Base-by-base conservation (phyloP, 768 basidiomycete genomes). In the Termitomyces sp. region DNA sequence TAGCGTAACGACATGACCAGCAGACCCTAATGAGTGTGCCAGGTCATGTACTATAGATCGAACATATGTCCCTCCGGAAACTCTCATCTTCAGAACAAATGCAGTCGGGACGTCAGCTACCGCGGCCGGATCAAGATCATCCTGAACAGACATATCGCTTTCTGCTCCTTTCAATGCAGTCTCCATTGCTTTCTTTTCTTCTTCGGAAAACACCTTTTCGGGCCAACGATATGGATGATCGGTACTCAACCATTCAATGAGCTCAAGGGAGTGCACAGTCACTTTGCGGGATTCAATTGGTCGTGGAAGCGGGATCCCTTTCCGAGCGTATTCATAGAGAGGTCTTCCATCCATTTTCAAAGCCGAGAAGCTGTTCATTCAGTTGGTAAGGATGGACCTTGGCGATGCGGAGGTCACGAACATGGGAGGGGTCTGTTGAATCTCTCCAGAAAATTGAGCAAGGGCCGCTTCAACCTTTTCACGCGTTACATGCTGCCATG, bases 301-400 rank as follows among this genome's bases (percentile, higher is more conserved):
- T 9, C 94, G 85, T 33, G 97, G 97, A 15, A 99, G 81, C 0
- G 95, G 92, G 43, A 87, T 90, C 8, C 90, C 90, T 66, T 87
- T 79, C 2, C 97, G 85, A 19, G 97, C 97, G 67, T 98, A 99
- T 64, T 98, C 95, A 68, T 98, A 93, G 37, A 98, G 70, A 0
- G 93, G 93, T 69, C 82, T 91, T 1, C 97, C 97, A 62, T 98
- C 94, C 95, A 98, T 98, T 71, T 98, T 98, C 37, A 98, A 78
- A 1, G 97, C 97, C 10, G 97, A 98, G 72, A 95, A 99, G 67
- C 96, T 98, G 67, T 30, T 42, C 28, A 49, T 42, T 54, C 44
- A 59, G 43, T 56, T 57, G 59, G 21, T 30, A 37, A 35, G 19
- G 17, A n/a, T 26, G 46, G 23, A 38, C 30, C 17, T 21, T 21